phyloP scores from a whole-genome alignment of 73 alveolate species.

The Tetrahymena borealis region DNA sequence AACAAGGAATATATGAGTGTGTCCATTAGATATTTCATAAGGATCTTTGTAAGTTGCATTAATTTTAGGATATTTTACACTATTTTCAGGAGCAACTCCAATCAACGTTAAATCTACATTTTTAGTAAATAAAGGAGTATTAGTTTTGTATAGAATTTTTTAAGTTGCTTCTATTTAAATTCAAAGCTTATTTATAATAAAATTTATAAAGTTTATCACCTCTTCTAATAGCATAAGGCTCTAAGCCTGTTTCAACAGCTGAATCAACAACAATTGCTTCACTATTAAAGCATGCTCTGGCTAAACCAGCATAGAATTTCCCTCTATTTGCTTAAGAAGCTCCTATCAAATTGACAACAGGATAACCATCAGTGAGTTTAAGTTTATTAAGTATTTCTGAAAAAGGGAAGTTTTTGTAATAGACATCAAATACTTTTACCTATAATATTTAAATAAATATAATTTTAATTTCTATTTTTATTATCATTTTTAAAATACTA shows the following conservation, averaged over 20 bases:
- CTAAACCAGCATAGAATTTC: slow-evolving; percentile 89
- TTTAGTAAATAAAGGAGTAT: background rate
- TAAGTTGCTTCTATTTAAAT: no score
- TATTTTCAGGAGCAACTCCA: slow-evolving; percentile 41
- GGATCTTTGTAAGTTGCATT: slow-evolving; percentile 8
- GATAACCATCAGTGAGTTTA: slow-evolving; percentile 18
- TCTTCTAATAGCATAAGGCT: slow-evolving; percentile 27
- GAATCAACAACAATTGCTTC: slow-evolving; percentile 92
- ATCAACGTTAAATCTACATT: background rate
- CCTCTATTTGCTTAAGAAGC: slow-evolving; percentile 77
- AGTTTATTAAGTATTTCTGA: slow-evolving; percentile 19
- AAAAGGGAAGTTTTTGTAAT: slow-evolving; percentile 8
- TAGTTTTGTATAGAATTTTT: background rate
- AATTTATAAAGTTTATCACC: no score
- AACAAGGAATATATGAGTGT: slow-evolving; percentile 32
- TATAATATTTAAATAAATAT: no score
- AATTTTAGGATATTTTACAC: slow-evolving; percentile 20
- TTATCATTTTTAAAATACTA: background rate
- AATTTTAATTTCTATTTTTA: background rate
- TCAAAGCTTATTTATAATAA: no score
- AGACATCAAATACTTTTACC: slow-evolving; percentile 7
- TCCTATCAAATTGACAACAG: slow-evolving; percentile 85
- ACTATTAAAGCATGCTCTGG: slow-evolving; percentile 93
- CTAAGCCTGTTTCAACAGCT: slow-evolving; percentile 82
- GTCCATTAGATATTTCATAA: slow-evolving; percentile 24